Evolutionary conservation across 1,284 basidiomycete genomes (phyloP), one percentile per base, ranked within the genome.

Genomic region (Taiwanofungus camphoratus): DNA sequence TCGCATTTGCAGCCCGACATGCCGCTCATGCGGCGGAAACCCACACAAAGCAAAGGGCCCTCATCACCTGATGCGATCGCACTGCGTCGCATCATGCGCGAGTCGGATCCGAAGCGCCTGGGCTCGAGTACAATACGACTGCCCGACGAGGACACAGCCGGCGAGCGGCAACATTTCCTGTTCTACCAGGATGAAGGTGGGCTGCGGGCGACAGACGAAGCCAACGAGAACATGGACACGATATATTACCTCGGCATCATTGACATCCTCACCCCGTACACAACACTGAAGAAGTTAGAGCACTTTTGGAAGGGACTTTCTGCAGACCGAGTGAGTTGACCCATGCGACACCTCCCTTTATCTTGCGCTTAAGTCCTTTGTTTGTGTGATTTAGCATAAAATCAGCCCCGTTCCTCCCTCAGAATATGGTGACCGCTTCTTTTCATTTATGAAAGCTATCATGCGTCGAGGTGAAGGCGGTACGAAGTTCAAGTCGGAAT

Each of bases 161-260:
- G 78, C 35, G 92, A 96, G 56, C 76, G 90, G 19, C 77, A 83
- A 36, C 79, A 92, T 51, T 93, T 95, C 62, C 64, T 96, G 27
- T 99, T 98, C 66, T 98, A 97, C 61, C 91, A 95, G 59, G 93
- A 99, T 60, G 96, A 99, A 58, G 94, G 94, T 19, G 95, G 96
- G 1, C 65, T 96, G 46, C 79, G 86, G 21, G 91, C 92, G 20
- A 96, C 94, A 12, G 83, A 95, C 62, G 92, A 95, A 55, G 64
- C 62, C 18, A 95, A 98, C 60, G 69, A 76, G 23, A 67, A 76
- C 3, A 67, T 87, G 62, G 81, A 87, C 52, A 79, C 78, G 39
- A 89, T 99, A 48, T 99, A 98, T 66, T 99, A 99, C 64, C 70
- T 95, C 15, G 92, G 92, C 20, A 77, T 96, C 37, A 97, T 97